Percentiles rank a stretch among this genome's conserved stretches.
phyloP scores from a whole-genome alignment of 192 early-diverging fungal species.

The Dispira parvispora region DNA sequence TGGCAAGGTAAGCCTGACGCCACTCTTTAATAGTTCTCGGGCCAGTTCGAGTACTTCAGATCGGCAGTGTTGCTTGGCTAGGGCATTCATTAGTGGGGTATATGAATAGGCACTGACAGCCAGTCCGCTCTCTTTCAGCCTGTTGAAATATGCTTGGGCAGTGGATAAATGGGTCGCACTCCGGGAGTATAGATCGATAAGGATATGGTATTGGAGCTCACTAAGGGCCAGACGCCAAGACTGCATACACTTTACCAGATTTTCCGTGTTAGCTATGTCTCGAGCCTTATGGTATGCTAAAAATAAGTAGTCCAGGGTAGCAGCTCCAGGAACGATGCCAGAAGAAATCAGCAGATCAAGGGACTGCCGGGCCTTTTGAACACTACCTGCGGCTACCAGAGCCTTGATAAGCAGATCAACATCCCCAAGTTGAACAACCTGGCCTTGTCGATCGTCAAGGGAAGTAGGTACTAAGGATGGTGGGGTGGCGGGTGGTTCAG shows the following conservation, averaged over 20 bases:
- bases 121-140: background rate
- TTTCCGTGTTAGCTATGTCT: too few species aligned
- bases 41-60: background rate
- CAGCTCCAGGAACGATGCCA: background rate
- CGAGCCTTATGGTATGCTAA: background rate
- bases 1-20: background rate
- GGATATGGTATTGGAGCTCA: background rate
- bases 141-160: background rate
- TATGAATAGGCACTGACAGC: background rate
- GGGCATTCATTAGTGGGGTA: constrained; percentile 1
- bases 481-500: background rate
- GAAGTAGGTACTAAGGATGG: background rate
- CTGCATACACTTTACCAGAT: background rate
- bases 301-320: background rate
- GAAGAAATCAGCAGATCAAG: background rate
- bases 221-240: background rate
- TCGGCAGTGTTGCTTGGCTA: background rate
- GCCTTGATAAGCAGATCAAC: constrained; percentile 2
- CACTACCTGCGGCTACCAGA: background rate
- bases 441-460: background rate
- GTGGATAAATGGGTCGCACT: background rate
- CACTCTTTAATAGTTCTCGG: background rate
- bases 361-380: background rate
- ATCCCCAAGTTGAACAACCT: background rate
- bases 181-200: background rate